Evolutionary conservation across 306 rosid genomes (phyloP).

Genomic region (Crataegus laevigata): DNA sequence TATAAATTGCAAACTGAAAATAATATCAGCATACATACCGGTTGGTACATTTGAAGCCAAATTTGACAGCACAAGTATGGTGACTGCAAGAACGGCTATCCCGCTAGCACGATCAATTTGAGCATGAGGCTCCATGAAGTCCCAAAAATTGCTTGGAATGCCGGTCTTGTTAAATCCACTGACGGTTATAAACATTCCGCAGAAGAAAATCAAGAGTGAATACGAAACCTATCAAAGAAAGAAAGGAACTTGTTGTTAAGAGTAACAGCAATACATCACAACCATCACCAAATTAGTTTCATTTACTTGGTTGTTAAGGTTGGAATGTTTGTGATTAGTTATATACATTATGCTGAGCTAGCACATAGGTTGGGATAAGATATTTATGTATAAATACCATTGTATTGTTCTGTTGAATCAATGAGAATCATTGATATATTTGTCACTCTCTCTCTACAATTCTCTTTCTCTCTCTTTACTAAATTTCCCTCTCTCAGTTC

Average conservation of each 20-base stretch:
- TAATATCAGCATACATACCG: slow-evolving; percentile 29
- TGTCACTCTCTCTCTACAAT: too few species aligned
- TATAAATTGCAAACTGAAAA: neutral
- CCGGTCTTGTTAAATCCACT: slow-evolving; percentile 87
- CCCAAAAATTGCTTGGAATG: slow-evolving; percentile 79
- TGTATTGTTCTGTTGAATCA: too few species aligned
- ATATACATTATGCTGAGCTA: too few species aligned
- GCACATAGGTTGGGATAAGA: too few species aligned
- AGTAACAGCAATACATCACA: too few species aligned
- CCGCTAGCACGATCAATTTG: slow-evolving; percentile 46
- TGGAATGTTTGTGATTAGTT: too few species aligned
- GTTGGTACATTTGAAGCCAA: slow-evolving; percentile 94
- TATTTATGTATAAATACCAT: too few species aligned
- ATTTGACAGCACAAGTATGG: slow-evolving; percentile 66
- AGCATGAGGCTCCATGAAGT: slow-evolving; percentile 65
- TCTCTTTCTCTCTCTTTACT: too few species aligned
- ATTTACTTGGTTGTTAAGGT: too few species aligned
- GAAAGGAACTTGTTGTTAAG: neutral
- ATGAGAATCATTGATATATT: too few species aligned
- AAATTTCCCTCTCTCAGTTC: too few species aligned
- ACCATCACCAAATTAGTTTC: too few species aligned
- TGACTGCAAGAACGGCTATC: slow-evolving; percentile 56
- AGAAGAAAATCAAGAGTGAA: slow-evolving; percentile 81
- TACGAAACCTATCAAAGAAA: slow-evolving; percentile 66
- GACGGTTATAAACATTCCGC: slow-evolving; percentile 94